Base-by-base conservation (phyloP, 2,329 filamentous ascomycete genomes). In the Incumbomyces delicatus region DNA sequence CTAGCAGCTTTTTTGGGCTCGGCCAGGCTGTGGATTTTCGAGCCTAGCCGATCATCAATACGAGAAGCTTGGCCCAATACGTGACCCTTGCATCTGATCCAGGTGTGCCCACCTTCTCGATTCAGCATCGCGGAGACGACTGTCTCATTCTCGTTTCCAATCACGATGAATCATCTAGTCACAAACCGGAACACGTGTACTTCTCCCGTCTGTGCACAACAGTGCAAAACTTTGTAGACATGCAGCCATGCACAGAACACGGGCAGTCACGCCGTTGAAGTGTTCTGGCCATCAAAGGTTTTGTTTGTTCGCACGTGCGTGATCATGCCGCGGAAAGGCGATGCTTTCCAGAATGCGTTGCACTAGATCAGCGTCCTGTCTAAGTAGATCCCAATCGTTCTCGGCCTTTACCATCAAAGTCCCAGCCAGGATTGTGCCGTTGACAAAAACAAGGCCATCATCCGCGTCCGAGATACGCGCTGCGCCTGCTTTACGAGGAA, bases 331-430 rank as follows among this genome's bases (percentile, higher is more conserved):
- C 12, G 66, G 59, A 38, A 66, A 66, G 2, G 70, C 70, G 49
- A 73, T 61, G 2, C 58, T 55, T 20, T 53, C 50, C 33, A 79
- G 60, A 12, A 77, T 62, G 4, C 56, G 53, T 39, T 68, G 63
- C 32, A 79, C 60, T 20, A 64, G 51, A 27, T 63, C 60, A 13
- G 65, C 65, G 27, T 68, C 61, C 5, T 57, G 50, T 29, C 65
- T 62, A 32, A 80, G 55, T 31, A 63, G 52, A 50, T 76, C 65
- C 73, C 73, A 79, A 55, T 78, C 73, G 7, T 64, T 65, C 54
- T 74, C 63, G 6, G 67, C 62, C 58, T 78, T 79, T 16, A 79
- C 76, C 75, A 80, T 76, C 50, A 78, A 60, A 3, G 75, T 78
- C 1, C 74, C 76, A 1, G 68, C 76, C 2, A 79, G 63, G 14